Percentiles rank a stretch among this genome's conserved stretches.
Conservation (phyloP, 2,329 filamentous ascomycete species). For the Verticillium dahliae region DNA sequence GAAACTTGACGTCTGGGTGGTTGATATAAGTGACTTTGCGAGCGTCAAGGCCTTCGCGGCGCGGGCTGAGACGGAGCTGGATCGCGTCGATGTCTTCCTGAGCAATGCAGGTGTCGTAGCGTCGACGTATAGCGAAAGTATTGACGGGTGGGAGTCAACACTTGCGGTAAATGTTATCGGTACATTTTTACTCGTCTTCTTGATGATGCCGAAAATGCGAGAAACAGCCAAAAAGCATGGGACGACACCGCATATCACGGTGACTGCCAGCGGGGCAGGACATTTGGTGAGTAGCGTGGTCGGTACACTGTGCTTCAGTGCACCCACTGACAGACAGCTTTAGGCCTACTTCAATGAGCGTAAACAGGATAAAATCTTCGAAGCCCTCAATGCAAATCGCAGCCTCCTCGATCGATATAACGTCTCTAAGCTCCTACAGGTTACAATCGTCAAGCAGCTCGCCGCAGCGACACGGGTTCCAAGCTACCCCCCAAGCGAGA, state of each 20-base stretch:
- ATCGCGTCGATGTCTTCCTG: conserved; percentile 29
- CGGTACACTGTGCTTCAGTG: no score
- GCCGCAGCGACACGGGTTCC: conserved; percentile 22
- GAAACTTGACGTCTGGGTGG: conserved; percentile 33
- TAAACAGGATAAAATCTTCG: conserved; percentile 22
- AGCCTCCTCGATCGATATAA: conserved; percentile 25
- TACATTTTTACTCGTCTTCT: conserved; percentile 35
- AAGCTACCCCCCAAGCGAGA: conserved; percentile 22
- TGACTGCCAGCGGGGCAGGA: not conserved
- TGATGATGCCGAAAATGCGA: conserved; percentile 34
- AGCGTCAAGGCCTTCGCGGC: conserved; percentile 25
- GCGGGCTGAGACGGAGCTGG: conserved; percentile 17
- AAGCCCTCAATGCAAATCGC: conserved; percentile 20
- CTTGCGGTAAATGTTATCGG: conserved; percentile 40
- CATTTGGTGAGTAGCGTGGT: not conserved
- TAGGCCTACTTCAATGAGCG: conserved; percentile 26
- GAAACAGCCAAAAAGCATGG: conserved; percentile 21
- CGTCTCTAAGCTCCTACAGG: conserved; percentile 25
- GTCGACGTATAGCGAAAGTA: conserved; percentile 8
- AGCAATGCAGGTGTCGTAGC: conserved; percentile 26
- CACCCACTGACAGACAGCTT: not conserved
- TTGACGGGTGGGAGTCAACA: conserved; percentile 33
- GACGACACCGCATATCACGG: not conserved
- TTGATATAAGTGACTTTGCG: conserved; percentile 29
- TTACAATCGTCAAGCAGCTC: conserved; percentile 25